phyloP scores from a whole-genome alignment of 2,329 filamentous ascomycete genomes.

The Cercospora zeae-maydis region DNA sequence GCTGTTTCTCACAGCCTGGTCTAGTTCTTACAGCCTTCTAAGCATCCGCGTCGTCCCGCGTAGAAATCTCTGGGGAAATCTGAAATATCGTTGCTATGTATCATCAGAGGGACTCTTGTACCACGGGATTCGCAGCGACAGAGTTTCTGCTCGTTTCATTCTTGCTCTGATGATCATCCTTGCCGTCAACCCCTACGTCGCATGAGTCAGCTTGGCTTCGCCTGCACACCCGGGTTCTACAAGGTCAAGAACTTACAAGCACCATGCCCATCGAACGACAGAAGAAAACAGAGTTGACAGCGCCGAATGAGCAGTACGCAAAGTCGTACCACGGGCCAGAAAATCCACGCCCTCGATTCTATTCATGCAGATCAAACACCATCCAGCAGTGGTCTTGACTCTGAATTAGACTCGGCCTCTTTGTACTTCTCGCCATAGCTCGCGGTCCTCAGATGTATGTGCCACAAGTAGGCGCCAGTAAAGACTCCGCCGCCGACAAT shows the following conservation, averaged over 20 bases:
- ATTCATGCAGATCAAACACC: neutral
- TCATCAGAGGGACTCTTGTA: neutral
- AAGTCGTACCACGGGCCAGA: neutral
- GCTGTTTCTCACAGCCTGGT: neutral
- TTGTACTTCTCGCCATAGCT: conserved; percentile 10
- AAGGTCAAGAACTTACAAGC: neutral
- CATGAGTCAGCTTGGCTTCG: neutral
- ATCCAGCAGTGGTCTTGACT: conserved; percentile 3
- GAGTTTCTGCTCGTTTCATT: neutral
- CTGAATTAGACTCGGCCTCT: conserved; percentile 5
- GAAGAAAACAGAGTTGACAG: neutral
- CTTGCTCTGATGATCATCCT: neutral
- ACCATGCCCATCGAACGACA: too few relatives aligned
- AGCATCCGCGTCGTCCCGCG: neutral
- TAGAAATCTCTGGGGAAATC: neutral
- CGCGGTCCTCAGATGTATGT: conserved; percentile 12
- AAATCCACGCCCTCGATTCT: neutral
- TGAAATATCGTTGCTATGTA: neutral
- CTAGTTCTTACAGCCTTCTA: neutral
- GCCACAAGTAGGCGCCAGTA: conserved; percentile 27
- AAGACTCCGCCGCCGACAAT: conserved; percentile 27
- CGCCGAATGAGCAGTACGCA: neutral
- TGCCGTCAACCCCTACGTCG: neutral
- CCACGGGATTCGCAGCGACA: neutral
- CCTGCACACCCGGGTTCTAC: neutral